These are phyloP conservation scores for Lasiodiplodia gonubiensis DNA, from an alignment of 2,329 filamentous ascomycete species.

Conservation along the genomic window DNA sequence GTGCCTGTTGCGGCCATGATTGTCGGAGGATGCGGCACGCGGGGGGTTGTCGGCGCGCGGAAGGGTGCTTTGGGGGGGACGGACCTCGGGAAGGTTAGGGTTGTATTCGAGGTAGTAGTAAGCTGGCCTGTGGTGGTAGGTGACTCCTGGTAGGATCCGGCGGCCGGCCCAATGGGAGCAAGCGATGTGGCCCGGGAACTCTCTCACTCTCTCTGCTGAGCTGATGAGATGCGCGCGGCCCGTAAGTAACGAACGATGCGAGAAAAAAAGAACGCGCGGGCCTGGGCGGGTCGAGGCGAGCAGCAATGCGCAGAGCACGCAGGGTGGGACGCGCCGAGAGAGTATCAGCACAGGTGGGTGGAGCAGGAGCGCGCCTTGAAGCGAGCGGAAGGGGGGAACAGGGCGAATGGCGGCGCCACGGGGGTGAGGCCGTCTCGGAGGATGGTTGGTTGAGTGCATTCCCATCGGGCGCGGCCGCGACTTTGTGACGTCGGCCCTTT, in stretches of 20 bases:
- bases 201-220: not conserved
- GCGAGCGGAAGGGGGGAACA: slow-evolving; percentile 14
- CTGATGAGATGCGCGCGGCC: not conserved
- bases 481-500: slow-evolving; percentile 27
- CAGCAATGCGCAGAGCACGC: not conserved
- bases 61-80: not conserved
- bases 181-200: not conserved
- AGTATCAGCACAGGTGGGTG: slow-evolving; percentile 4
- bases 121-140: not conserved
- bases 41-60: too few species aligned
- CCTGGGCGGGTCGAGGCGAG: not conserved
- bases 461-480: slow-evolving; percentile 13
- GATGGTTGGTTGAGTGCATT: not conserved
- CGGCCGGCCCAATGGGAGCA: not conserved
- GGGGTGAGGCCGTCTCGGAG: slow-evolving; percentile 17
- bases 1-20: slow-evolving; percentile 27
- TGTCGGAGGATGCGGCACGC: slow-evolving; percentile 2
- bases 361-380: slow-evolving; percentile 19
- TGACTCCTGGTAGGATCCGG: not conserved
- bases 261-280: not conserved
- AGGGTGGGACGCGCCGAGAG: slow-evolving; percentile 8
- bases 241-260: slow-evolving; percentile 2
- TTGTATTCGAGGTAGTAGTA: not conserved
- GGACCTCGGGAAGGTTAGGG: not conserved
- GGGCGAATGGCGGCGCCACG: slow-evolving; percentile 3